Evolutionary conservation across 1,284 basidiomycete species (phyloP).

Genomic region (Melampsora americana): DNA sequence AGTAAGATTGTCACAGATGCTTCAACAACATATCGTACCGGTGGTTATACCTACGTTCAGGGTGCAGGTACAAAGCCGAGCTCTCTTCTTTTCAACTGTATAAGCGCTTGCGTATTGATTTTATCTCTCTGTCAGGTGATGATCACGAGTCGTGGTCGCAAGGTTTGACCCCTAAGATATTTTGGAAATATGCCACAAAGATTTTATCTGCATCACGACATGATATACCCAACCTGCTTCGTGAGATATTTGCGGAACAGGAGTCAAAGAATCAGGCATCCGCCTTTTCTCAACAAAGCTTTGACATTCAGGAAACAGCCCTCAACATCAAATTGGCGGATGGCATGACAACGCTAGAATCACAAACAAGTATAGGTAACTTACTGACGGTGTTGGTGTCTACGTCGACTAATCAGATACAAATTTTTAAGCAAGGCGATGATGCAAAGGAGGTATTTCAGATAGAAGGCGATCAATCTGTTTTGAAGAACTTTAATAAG

Average conservation of each 20-base stretch:
- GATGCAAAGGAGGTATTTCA: not conserved
- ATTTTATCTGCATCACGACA: constrained; percentile 61
- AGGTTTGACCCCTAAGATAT: constrained; percentile 70
- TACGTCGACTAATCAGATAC: not conserved
- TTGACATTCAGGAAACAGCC: constrained; percentile 11
- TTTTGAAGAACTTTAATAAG: constrained; percentile 23
- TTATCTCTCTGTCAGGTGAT: constrained; percentile 61
- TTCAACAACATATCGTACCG: constrained; percentile 63
- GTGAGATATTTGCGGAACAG: constrained; percentile 55
- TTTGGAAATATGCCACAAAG: constrained; percentile 63
- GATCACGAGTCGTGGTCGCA: constrained; percentile 82
- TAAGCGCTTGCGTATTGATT: not conserved
- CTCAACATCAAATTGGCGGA: constrained; percentile 6
- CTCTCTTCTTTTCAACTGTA: not conserved
- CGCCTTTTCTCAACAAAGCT: constrained; percentile 10
- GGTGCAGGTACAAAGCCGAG: constrained; percentile 59
- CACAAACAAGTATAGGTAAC: not conserved
- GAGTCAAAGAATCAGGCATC: not conserved
- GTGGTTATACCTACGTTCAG: constrained; percentile 75
- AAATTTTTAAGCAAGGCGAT: not conserved
- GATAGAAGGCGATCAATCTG: not conserved
- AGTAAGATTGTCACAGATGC: constrained; percentile 62
- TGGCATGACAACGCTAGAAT: not conserved
- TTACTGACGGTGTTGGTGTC: not conserved
- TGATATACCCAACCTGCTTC: constrained; percentile 60